Base-by-base conservation (phyloP, 768 basidiomycete genomes). In the Mycena pura region DNA sequence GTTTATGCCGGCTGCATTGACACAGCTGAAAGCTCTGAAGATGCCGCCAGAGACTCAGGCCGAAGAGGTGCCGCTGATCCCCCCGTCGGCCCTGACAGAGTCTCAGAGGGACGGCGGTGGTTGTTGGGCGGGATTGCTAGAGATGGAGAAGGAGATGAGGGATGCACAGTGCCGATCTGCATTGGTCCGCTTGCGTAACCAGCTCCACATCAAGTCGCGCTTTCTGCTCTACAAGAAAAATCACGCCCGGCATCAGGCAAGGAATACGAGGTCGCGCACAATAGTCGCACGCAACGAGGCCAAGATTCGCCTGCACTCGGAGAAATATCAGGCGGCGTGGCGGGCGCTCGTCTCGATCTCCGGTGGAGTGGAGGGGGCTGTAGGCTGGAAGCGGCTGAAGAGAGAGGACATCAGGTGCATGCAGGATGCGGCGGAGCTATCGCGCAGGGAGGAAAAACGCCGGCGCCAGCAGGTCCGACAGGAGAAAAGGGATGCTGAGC, bases 111-210 rank as follows among this genome's bases (percentile, higher is more conserved):
- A 39, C 7, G 38, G 31, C 34, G 3, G 31, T 40, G 27, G 27
- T 15, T n/a, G n/a, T n/a, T n/a, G n/a, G n/a, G 60, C 62, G 2
- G 63, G 59, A 14, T 2, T 54, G 0, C 6, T 19, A 0, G 58
- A 51, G 3, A 44, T 75, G 3, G 73, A 75, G 53, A 59, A 60
- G 1, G 15, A 48, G 17, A 53, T 72, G n/a, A 66, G 68, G 0
- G 49, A 50, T 10, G 68, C 69, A 1, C 72, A 73, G 40, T 70
- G 69, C 53, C 8, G 27, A 15, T 64, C 68, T 24, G 31, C 67
- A 4, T 67, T 75, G 1, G 54, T 50, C 3, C 38, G 47, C 7
- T 32, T 75, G 27, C 65, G 66, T 2, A 51, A 58, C 13, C 60
- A 66, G 8, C 60, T 73, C 1, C 49, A 63, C 25, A 34, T 68